phyloP scores from a whole-genome alignment of 2,329 filamentous ascomycete genomes.

The Exophiala calicioides region DNA sequence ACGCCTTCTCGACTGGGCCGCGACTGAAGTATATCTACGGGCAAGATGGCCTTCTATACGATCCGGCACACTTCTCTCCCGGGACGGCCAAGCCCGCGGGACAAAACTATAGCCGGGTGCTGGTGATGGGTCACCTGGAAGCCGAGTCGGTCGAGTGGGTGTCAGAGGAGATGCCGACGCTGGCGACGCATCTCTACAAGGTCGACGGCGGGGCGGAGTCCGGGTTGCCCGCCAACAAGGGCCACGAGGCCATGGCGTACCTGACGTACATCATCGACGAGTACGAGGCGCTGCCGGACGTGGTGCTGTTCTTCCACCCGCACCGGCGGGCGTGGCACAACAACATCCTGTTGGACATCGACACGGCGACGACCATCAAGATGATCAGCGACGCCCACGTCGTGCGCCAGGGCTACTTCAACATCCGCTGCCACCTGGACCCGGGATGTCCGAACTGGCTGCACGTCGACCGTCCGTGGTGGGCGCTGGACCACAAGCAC shows the following conservation, averaged over 20 bases:
- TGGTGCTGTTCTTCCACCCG: constrained; percentile 63
- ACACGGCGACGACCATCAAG: constrained; percentile 53
- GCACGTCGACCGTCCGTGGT: constrained; percentile 44
- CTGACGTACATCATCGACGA: constrained; percentile 65
- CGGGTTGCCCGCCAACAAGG: constrained; percentile 56
- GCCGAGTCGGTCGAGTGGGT: constrained; percentile 50
- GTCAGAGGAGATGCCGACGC: constrained; percentile 42
- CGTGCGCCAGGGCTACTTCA: constrained; percentile 58
- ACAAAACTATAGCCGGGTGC: constrained; percentile 54
- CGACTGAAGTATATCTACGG: constrained; percentile 20
- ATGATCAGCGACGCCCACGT: constrained; percentile 55
- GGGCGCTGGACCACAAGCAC: constrained; percentile 39
- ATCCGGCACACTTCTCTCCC: constrained; percentile 36
- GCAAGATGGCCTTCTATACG: constrained; percentile 18
- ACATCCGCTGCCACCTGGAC: constrained; percentile 59
- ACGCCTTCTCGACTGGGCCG: background rate
- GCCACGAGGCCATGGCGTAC: constrained; percentile 64
- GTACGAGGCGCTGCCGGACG: constrained; percentile 60
- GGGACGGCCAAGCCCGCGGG: constrained; percentile 48
- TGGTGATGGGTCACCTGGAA: constrained; percentile 48
- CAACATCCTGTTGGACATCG: constrained; percentile 54
- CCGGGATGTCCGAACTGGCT: constrained; percentile 63
- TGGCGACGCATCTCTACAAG: constrained; percentile 21
- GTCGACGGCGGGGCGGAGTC: constrained; percentile 13
- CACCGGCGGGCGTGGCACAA: constrained; percentile 62